phyloP scores from a whole-genome alignment of 768 basidiomycete species.

The Brasilioporus rufonigricans region DNA sequence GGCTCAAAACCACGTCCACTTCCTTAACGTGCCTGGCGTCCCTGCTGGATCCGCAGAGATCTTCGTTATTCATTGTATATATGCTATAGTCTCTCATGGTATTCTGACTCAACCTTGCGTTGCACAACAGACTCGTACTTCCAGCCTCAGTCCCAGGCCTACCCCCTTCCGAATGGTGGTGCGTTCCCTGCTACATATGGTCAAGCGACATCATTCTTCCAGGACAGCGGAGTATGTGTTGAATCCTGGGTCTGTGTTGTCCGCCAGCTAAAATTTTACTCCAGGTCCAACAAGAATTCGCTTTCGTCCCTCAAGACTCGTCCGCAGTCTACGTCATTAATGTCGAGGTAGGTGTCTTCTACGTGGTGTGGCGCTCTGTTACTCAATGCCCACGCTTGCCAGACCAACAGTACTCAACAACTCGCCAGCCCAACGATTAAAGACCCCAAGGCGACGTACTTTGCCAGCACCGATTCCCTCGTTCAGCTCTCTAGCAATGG shows the following conservation, averaged over 20 bases:
- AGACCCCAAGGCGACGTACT: conserved; percentile 60
- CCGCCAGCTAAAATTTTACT: background rate
- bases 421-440: conserved; percentile 59
- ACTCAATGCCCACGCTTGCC: conserved; percentile 4
- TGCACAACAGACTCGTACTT: conserved; percentile 61
- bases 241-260: background rate
- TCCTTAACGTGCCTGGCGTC: conserved; percentile 67
- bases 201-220: conserved; percentile 69
- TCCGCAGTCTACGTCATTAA: conserved; percentile 72
- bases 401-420: conserved; percentile 64
- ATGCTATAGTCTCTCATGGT: conserved; percentile 22
- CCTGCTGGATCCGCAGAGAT: conserved; percentile 71
- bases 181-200: conserved; percentile 69
- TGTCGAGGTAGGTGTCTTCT: conserved; percentile 46
- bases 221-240: conserved; percentile 43
- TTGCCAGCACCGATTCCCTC: conserved; percentile 56
- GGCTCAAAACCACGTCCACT: conserved; percentile 85
- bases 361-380: background rate
- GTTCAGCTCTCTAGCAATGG: conserved; percentile 68
- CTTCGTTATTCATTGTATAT: conserved; percentile 82
- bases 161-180: conserved; percentile 43
- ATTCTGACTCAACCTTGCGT: background rate
- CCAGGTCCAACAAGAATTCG: conserved; percentile 71
- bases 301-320: conserved; percentile 74
- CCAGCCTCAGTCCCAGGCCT: conserved; percentile 68